These are phyloP conservation scores for Perkinsus olseni DNA, from an alignment of 169 alveolate genomes.

Conservation along the genomic window DNA sequence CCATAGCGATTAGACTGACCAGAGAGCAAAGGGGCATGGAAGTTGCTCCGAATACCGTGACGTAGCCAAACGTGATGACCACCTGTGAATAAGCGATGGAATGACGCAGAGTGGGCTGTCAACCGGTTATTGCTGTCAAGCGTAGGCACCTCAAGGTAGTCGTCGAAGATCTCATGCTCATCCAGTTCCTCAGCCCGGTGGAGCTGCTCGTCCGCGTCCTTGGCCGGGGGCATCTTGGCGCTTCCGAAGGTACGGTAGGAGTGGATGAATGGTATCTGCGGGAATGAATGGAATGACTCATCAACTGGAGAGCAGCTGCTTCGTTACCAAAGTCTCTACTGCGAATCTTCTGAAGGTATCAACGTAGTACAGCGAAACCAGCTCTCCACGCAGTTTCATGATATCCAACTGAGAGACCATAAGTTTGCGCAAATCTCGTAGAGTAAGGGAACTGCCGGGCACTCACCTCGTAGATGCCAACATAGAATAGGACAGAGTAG, in stretches of 20 bases:
- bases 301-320: neutral
- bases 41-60: neutral
- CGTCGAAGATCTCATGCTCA: neutral
- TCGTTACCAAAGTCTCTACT: neutral
- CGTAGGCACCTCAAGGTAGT: neutral
- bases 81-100: neutral
- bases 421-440: no score
- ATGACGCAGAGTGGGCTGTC: neutral
- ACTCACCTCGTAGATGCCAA: neutral
- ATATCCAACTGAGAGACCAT: neutral
- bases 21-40: neutral
- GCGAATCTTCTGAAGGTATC: neutral
- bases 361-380: neutral
- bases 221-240: neutral
- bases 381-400: neutral
- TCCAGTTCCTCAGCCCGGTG: neutral
- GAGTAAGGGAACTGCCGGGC: no score
- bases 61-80: neutral
- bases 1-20: neutral
- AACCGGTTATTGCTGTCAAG: neutral
- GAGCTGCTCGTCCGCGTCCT: neutral
- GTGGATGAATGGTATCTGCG: neutral
- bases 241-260: neutral
- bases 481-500: neutral
- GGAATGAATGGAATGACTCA: neutral